Evolutionary conservation across 139 green algal species (phyloP).

Genomic region (Coelastrella sp.): DNA sequence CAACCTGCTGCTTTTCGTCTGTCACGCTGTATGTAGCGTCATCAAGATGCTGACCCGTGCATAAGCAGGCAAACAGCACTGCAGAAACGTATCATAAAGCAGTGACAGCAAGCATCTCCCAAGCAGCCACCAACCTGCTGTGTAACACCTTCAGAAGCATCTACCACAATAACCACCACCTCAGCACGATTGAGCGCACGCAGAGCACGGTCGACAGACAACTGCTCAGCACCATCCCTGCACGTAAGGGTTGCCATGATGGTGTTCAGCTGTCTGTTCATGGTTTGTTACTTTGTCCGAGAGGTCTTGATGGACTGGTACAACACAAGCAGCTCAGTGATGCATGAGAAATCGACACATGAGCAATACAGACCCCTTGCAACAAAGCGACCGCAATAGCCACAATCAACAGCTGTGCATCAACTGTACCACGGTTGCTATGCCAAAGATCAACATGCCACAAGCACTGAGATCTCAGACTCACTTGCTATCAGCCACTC

Average conservation of each 20-base stretch:
- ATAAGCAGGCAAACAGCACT: too few species aligned
- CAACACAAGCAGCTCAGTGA: not conserved
- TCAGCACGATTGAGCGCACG: constrained; percentile 88
- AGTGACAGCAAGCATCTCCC: not conserved
- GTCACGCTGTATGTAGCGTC: too few species aligned
- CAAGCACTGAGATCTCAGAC: too few species aligned
- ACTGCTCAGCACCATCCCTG: constrained; percentile 80
- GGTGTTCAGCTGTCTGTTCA: too few species aligned
- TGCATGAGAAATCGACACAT: not conserved
- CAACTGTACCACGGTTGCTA: too few species aligned
- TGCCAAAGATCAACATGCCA: too few species aligned
- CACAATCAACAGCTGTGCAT: not conserved
- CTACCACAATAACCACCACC: constrained; percentile 92
- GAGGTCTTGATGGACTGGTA: too few species aligned
- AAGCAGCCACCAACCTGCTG: constrained; percentile 71
- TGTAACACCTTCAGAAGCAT: constrained; percentile 85
- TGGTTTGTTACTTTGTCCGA: too few species aligned
- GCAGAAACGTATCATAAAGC: too few species aligned
- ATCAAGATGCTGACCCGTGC: too few species aligned
- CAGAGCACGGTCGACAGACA: constrained; percentile 89
- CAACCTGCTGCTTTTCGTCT: too few species aligned
- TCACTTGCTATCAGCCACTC: constrained; percentile 68
- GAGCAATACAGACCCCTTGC: not conserved
- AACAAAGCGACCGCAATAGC: not conserved
- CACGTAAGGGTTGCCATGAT: too few species aligned